Percentiles rank a stretch among this genome's conserved stretches.
Evolutionary conservation across 306 rosid species (phyloP).

Genomic region (Vicia faba): DNA sequence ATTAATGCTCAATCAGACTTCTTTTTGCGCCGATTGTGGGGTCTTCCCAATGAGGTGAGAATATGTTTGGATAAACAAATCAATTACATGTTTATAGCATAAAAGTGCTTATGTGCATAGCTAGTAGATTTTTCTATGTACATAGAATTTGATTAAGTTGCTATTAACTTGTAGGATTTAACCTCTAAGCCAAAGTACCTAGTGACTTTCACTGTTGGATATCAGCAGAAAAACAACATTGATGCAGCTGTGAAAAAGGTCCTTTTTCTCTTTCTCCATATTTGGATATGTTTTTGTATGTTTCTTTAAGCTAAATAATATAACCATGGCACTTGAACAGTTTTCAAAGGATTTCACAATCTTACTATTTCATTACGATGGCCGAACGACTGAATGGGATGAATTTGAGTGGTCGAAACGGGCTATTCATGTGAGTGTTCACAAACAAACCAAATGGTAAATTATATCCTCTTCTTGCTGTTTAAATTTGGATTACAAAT

Average conservation of each 20-base stretch:
- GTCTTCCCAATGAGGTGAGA: constrained; percentile 83
- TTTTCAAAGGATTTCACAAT: constrained; percentile 86
- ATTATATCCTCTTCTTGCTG: constrained; percentile 8
- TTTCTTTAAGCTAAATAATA: constrained; percentile 38
- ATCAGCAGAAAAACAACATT: constrained; percentile 73
- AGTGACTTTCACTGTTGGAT: constrained; percentile 91
- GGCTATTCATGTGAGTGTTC: constrained; percentile 90
- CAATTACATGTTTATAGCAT: not conserved
- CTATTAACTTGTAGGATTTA: constrained; percentile 69
- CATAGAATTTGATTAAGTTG: constrained; percentile 41
- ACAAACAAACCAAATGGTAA: constrained; percentile 96
- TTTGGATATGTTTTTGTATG: not conserved
- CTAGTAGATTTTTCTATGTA: not conserved
- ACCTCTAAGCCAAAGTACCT: constrained; percentile 75
- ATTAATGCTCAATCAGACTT: constrained; percentile 73
- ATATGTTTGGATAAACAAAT: constrained; percentile 15
- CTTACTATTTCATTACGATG: constrained; percentile 96
- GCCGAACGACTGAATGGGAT: constrained; percentile 93
- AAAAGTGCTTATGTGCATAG: not conserved
- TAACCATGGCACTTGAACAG: constrained; percentile 50
- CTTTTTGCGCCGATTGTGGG: constrained; percentile 87
- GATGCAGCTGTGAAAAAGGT: constrained; percentile 95
- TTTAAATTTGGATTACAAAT: not conserved
- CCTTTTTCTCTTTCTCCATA: not conserved
- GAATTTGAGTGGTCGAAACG: constrained; percentile 90